Evolutionary conservation across 2,329 filamentous ascomycete species (phyloP), one percentile per base, ranked within the genome.

Genomic region (Balansia obtecta): DNA sequence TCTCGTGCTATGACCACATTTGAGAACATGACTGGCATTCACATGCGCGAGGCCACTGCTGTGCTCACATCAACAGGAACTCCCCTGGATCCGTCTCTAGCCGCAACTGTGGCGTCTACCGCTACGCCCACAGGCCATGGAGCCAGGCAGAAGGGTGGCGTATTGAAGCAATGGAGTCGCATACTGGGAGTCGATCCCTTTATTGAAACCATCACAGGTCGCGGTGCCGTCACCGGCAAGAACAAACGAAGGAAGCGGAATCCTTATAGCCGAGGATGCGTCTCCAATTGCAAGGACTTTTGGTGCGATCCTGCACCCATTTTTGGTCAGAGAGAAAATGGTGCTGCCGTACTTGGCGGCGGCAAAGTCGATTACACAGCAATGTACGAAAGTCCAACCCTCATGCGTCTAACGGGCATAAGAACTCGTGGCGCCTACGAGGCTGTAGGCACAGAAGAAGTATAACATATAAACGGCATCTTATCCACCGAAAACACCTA

Each of bases 271-370:
- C 76, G 82, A 33, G 93, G 93, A 8, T 75, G 88, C 39, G 59
- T 94, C n/a, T 79, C 83, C 52, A 98, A 98, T 63, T 98, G 93
- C 68, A 85, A 80, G 57, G 94, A 98, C 67, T 98, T 98, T 65
- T 97, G 90, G 88, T 91, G 86, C 60, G 93, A 97, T 63, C 82
- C 87, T 1, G 83, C 86, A 2, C 86, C 91, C 0, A 66, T 95
- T 16, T 91, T 95, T 63, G 82, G 85, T 11, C 80, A 76, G 58
- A 77, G 85, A 52, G 81, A 87, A 60, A 84, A 79, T 47, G 90
- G 90, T 12, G 75, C 76, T 42, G 89, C 86, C 0, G 70, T 89
- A 64, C 69, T 98, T 8, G 87, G 82, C 13, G 91, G 93, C 2
- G 77, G 86, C 60, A 71, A 76, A 39, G 80, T 98, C 45, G 88